phyloP scores from a whole-genome alignment of 2,329 filamentous ascomycete species.

The Zasmidium angulare region DNA sequence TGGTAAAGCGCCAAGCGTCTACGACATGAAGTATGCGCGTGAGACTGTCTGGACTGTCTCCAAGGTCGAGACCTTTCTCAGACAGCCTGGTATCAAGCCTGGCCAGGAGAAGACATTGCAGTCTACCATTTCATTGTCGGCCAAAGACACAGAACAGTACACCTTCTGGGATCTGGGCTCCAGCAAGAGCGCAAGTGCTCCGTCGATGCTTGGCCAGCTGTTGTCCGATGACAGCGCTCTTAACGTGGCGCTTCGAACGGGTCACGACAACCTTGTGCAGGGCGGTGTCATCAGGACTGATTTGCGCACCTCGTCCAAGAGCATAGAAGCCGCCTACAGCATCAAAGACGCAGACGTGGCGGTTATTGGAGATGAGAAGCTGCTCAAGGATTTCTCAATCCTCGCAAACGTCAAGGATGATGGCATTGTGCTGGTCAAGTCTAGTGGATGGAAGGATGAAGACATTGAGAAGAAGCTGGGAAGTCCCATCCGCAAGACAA shows the following conservation, averaged over 20 bases:
- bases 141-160: conserved; percentile 69
- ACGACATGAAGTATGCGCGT: conserved; percentile 88
- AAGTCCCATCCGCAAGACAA: conserved; percentile 64
- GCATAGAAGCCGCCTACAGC: conserved; percentile 80
- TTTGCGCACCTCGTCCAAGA: conserved; percentile 77
- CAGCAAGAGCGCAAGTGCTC: conserved; percentile 65
- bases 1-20: conserved; percentile 61
- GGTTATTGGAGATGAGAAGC: conserved; percentile 74
- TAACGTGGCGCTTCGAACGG: conserved; percentile 61
- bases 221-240: conserved; percentile 60
- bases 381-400: conserved; percentile 76
- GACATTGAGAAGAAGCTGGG: conserved; percentile 86
- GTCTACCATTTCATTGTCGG: conserved; percentile 45
- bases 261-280: conserved; percentile 63
- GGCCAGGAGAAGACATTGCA: conserved; percentile 38
- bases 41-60: conserved; percentile 63
- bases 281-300: conserved; percentile 84
- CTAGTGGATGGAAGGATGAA: conserved; percentile 79
- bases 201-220: conserved; percentile 60
- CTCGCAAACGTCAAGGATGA: conserved; percentile 43
- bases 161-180: conserved; percentile 90
- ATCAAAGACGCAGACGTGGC: conserved; percentile 76
- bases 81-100: conserved; percentile 44
- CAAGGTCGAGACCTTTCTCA: conserved; percentile 51
- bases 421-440: conserved; percentile 54